A percentile compares a stretch with the other conserved stretches of the same genome.
These are phyloP conservation scores for Aspergillus tubingensis DNA, from an alignment of 2,329 filamentous ascomycete genomes.

Conservation along the genomic window DNA sequence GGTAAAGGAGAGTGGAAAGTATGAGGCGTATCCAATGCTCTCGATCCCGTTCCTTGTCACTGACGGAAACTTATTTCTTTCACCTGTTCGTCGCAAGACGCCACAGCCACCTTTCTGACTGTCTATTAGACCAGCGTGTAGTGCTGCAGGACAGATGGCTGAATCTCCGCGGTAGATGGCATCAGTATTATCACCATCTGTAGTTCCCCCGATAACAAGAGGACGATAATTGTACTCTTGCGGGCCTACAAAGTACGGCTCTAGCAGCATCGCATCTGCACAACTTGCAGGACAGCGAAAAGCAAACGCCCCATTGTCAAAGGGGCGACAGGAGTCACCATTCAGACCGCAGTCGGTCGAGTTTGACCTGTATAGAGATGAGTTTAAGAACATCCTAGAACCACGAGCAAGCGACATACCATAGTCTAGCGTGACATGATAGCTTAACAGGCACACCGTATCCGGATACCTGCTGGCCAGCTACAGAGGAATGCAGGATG, in stretches of 20 bases:
- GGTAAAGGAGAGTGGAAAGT: conserved; percentile 61
- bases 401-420: conserved; percentile 38
- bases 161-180: conserved; percentile 61
- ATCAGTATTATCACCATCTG: conserved; percentile 40
- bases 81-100: conserved; percentile 55
- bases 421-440: conserved; percentile 36
- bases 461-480: conserved; percentile 32
- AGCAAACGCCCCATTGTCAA: conserved; percentile 55
- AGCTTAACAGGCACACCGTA: conserved; percentile 39
- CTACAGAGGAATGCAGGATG: conserved; percentile 33
- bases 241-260: conserved; percentile 60
- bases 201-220: conserved; percentile 58
- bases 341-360: conserved; percentile 56
- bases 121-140: conserved; percentile 60
- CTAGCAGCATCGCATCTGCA: conserved; percentile 52
- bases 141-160: conserved; percentile 61
- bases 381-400: not conserved
- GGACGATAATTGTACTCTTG: conserved; percentile 56
- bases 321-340: conserved; percentile 59
- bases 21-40: conserved; percentile 56
- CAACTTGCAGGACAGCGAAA: conserved; percentile 63
- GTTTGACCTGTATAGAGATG: conserved; percentile 31
- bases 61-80: conserved; percentile 50
- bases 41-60: conserved; percentile 53
- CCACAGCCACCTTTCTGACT: conserved; percentile 59